phyloP scores from a whole-genome alignment of 805 yeast genomes.

The Zygosaccharomyces bisporus region DNA sequence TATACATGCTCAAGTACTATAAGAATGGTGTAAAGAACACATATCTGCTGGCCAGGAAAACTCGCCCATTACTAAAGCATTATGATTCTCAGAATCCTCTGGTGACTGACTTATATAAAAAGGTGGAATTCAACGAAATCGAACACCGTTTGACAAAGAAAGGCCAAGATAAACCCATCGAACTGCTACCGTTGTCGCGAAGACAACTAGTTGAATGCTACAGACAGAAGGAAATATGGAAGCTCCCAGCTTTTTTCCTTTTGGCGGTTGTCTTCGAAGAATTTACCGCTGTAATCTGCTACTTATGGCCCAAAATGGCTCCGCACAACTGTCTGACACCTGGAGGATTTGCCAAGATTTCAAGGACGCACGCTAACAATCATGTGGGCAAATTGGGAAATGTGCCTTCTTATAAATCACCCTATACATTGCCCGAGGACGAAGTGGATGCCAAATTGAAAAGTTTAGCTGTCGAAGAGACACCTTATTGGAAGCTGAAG shows the following conservation, averaged over 20 bases:
- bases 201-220: constrained; percentile 41
- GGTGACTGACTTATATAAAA: constrained; percentile 19
- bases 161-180: constrained; percentile 9
- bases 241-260: constrained; percentile 51
- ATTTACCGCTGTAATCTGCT: constrained; percentile 50
- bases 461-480: constrained; percentile 36
- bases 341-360: constrained; percentile 32
- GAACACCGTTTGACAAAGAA: constrained; percentile 24
- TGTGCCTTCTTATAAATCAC: constrained; percentile 37
- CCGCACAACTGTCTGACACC: constrained; percentile 60
- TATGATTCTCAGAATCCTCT: constrained; percentile 28
- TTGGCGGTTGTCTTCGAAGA: constrained; percentile 50
- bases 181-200: constrained; percentile 42
- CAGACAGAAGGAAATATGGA: constrained; percentile 46
- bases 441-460: constrained; percentile 40
- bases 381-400: constrained; percentile 18
- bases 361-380: constrained; percentile 28
- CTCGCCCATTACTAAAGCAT: constrained; percentile 29
- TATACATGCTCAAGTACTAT: constrained; percentile 49
- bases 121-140: constrained; percentile 33
- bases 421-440: constrained; percentile 43
- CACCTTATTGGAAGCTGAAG: constrained; percentile 41
- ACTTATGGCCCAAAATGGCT: constrained; percentile 49
- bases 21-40: constrained; percentile 54
- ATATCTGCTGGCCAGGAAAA: constrained; percentile 43